Conservation (phyloP, 2,329 filamentous ascomycete species). For the Mycosphaerelloides madeirae region DNA sequence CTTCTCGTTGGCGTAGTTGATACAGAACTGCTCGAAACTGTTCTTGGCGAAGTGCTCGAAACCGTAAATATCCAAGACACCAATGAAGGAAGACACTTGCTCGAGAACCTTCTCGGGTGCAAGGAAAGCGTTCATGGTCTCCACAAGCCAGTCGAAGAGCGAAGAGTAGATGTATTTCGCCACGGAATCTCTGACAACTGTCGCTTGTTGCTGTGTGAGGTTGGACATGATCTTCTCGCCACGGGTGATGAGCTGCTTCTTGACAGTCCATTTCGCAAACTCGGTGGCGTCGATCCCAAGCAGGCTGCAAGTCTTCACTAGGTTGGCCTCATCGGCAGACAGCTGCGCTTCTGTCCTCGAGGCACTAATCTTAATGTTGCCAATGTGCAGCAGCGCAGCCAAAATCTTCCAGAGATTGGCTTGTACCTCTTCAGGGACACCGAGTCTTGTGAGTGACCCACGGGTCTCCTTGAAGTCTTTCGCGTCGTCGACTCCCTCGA, state of each 20-base stretch:
- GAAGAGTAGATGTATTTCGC: slow-evolving; percentile 99
- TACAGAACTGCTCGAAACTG: slow-evolving; percentile 99
- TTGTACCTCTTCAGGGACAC: slow-evolving; percentile 70
- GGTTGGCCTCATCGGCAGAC: slow-evolving; percentile 71
- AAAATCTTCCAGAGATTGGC: slow-evolving; percentile 82
- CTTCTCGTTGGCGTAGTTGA: slow-evolving; percentile 99
- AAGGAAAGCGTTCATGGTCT: slow-evolving; percentile 86
- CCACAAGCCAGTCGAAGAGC: slow-evolving; percentile 98
- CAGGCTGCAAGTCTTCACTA: slow-evolving; percentile 75
- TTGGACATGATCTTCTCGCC: slow-evolving; percentile 98
- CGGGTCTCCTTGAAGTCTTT: slow-evolving; percentile 87
- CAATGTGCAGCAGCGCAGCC: slow-evolving; percentile 85
- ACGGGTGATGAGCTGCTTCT: slow-evolving; percentile 94
- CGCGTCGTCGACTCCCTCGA: slow-evolving; percentile 93
- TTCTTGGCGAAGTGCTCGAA: slow-evolving; percentile 99
- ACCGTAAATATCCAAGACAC: slow-evolving; percentile 97
- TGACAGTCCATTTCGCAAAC: slow-evolving; percentile 97
- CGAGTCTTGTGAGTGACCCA: slow-evolving; percentile 81
- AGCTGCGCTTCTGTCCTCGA: slow-evolving; percentile 84
- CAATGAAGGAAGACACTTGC: slow-evolving; percentile 85
- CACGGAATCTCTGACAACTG: slow-evolving; percentile 92
- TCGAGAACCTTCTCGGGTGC: slow-evolving; percentile 82
- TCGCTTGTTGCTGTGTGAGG: slow-evolving; percentile 84
- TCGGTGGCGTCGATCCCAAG: slow-evolving; percentile 80
- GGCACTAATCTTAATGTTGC: slow-evolving; percentile 92